phyloP scores from a whole-genome alignment of 148 eudicot genomes.

The Chenopodium quinoa region DNA sequence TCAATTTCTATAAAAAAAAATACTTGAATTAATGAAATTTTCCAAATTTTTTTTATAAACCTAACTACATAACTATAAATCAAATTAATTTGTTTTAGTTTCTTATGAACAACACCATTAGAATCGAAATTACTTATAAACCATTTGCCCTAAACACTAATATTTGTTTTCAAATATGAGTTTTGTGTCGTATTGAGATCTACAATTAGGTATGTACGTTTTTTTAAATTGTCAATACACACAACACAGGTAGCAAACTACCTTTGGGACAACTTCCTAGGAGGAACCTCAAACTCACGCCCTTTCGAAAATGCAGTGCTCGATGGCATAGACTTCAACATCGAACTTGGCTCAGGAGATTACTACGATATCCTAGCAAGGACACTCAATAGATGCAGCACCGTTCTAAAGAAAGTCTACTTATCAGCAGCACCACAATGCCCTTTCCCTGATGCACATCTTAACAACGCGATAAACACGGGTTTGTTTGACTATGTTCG shows the following conservation, averaged over 20 bases:
- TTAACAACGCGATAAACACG: conserved; percentile 26
- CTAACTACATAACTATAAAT: no score
- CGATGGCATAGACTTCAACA: conserved; percentile 53
- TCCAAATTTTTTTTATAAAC: no score
- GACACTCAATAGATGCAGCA: conserved; percentile 22
- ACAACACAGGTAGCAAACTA: conserved; percentile 29
- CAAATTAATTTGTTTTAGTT: no score
- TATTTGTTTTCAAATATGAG: no score
- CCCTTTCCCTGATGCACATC: conserved; percentile 31
- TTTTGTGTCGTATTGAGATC: no score
- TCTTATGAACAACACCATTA: no score
- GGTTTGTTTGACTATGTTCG: conserved; percentile 40
- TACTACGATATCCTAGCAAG: conserved; percentile 39
- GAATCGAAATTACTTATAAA: no score
- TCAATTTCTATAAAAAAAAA: no score
- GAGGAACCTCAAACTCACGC: conserved; percentile 34
- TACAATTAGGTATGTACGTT: no score
- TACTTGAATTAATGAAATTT: no score
- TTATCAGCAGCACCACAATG: conserved; percentile 42
- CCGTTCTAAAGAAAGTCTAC: conserved; percentile 21
- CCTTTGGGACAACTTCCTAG: conserved; percentile 47
- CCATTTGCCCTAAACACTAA: no score
- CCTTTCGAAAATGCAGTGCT: conserved; percentile 42
- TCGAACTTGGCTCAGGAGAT: conserved; percentile 32
- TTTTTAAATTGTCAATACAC: no score